A percentile compares a stretch with the other conserved stretches of the same genome.
phyloP scores from a whole-genome alignment of 2,329 filamentous ascomycete species.

The Aureobasidium lini region DNA sequence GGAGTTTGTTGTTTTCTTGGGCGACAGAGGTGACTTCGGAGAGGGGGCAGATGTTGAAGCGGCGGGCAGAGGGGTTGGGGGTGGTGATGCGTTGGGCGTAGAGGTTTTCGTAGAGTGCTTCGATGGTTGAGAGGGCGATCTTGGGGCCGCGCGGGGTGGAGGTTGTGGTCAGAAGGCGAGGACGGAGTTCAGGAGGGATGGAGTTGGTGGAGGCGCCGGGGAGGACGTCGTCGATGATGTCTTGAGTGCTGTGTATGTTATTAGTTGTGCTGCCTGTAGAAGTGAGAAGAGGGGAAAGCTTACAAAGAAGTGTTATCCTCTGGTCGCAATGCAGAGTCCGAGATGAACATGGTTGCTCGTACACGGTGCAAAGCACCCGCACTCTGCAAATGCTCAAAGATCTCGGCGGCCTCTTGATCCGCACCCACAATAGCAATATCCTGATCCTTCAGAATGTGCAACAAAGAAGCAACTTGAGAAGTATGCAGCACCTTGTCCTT shows the following conservation, averaged over 20 bases:
- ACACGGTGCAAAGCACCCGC: slow-evolving; percentile 16
- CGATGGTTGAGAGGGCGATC: slow-evolving; percentile 20
- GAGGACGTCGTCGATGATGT: slow-evolving; percentile 13
- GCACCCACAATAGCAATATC: slow-evolving; percentile 21
- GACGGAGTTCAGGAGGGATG: slow-evolving; percentile 11
- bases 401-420: slow-evolving; percentile 21
- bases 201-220: not conserved
- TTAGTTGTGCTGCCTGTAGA: not conserved
- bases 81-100: slow-evolving; percentile 21
- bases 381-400: slow-evolving; percentile 20
- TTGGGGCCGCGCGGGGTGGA: slow-evolving; percentile 13
- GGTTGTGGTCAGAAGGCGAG: not conserved
- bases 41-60: slow-evolving; percentile 17
- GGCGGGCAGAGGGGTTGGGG: slow-evolving; percentile 17
- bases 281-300: not conserved
- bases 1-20: slow-evolving; percentile 13
- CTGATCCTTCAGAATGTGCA: slow-evolving; percentile 15
- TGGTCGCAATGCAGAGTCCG: slow-evolving; percentile 20
- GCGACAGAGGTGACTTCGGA: slow-evolving; percentile 16
- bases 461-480: slow-evolving; percentile 15
- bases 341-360: slow-evolving; percentile 19
- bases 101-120: slow-evolving; percentile 19
- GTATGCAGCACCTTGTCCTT: slow-evolving; percentile 17
- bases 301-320: slow-evolving; percentile 20
- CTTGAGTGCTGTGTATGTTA: slow-evolving; percentile 13